These are phyloP conservation scores for Carex scoparia DNA, from an alignment of 176 grass and related monocot genomes.

Conservation along the genomic window DNA sequence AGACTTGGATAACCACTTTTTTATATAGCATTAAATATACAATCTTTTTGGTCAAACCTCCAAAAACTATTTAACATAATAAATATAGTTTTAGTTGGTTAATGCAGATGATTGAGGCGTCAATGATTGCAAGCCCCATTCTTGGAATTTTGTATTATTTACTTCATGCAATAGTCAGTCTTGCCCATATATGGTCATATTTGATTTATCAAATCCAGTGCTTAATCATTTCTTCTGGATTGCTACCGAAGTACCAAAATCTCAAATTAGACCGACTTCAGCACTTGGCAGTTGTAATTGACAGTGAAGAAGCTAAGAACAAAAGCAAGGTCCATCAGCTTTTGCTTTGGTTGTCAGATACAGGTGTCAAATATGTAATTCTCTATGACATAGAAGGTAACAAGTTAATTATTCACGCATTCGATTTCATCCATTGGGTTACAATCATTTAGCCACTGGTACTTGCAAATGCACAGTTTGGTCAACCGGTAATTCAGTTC, in stretches of 20 bases:
- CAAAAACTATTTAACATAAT: neutral
- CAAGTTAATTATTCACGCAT: constrained; percentile 12
- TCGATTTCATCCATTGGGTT: constrained; percentile 12
- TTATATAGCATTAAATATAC: neutral
- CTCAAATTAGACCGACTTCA: constrained; percentile 45
- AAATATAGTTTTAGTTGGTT: neutral
- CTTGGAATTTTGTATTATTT: constrained; percentile 62
- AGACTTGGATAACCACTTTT: neutral
- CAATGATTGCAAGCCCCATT: constrained; percentile 40
- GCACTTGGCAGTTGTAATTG: constrained; percentile 69
- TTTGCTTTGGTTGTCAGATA: constrained; percentile 53
- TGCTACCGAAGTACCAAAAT: constrained; percentile 54
- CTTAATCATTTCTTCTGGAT: constrained; percentile 58
- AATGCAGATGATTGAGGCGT: constrained; percentile 42
- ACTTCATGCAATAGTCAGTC: constrained; percentile 41
- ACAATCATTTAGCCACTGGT: constrained; percentile 12
- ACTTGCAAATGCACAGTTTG: constrained; percentile 13
- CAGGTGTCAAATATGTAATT: constrained; percentile 59
- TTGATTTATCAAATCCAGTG: constrained; percentile 49
- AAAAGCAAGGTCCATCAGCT: constrained; percentile 49
- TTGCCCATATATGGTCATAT: constrained; percentile 45
- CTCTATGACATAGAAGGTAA: constrained; percentile 85
- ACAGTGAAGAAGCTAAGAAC: constrained; percentile 84
- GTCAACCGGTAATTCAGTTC: neutral
- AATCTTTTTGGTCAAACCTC: neutral